Evolutionary conservation across 202 grass and related monocot genomes (phyloP).

Genomic region (Carex arenaria): DNA sequence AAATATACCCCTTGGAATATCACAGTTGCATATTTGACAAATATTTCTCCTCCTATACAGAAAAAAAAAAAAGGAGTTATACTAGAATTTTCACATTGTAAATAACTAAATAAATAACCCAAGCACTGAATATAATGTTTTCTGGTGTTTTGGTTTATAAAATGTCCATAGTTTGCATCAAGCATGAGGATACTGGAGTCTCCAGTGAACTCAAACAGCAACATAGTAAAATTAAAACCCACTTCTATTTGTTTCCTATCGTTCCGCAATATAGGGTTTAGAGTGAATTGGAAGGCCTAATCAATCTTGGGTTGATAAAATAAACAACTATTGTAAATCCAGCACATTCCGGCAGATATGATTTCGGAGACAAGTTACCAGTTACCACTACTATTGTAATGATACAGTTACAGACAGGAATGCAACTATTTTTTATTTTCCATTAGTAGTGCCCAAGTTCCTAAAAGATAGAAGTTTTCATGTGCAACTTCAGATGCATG

Average conservation of each 20-base stretch:
- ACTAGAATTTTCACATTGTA: neutral
- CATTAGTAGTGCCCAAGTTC: neutral
- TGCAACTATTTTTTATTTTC: neutral
- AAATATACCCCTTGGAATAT: neutral
- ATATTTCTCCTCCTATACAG: neutral
- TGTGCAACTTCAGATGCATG: neutral
- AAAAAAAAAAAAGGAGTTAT: neutral
- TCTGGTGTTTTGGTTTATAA: neutral
- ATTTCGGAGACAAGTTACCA: neutral
- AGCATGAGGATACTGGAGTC: neutral
- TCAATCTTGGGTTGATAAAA: neutral
- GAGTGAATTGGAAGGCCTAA: neutral
- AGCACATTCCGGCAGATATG: neutral
- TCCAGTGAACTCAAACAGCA: neutral
- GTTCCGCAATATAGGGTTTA: neutral
- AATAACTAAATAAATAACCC: neutral
- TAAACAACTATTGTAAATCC: neutral
- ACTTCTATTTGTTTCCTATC: neutral
- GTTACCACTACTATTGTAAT: neutral
- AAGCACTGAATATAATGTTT: neutral
- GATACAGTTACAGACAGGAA: neutral
- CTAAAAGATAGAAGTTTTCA: neutral
- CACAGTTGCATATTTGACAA: slow-evolving; percentile 14
- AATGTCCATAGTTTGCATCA: neutral
- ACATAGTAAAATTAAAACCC: neutral